These are phyloP conservation scores for Penicillium subrubescens DNA, from an alignment of 495 filamentous ascomycete genomes.

Conservation along the genomic window DNA sequence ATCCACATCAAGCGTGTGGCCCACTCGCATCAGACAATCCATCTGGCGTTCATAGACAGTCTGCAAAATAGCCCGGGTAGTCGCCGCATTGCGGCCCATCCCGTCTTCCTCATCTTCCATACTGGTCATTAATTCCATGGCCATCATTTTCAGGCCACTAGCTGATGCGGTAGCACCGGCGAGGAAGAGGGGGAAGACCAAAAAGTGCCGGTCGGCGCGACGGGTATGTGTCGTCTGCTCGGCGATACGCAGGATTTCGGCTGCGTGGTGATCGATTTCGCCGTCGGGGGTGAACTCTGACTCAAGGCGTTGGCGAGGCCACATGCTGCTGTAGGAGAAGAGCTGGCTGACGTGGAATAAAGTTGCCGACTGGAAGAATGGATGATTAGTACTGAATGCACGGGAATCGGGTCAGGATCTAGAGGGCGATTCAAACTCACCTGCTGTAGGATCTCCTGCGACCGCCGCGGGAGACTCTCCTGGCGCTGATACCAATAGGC, in stretches of 20 bases:
- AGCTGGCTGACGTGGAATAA: constrained; percentile 54
- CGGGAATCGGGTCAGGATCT: not conserved
- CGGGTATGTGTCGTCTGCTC: constrained; percentile 31
- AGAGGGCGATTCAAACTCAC: constrained; percentile 27
- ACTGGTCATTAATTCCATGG: constrained; percentile 50
- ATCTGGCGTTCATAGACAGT: constrained; percentile 53
- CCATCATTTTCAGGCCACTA: constrained; percentile 48
- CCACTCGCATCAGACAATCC: constrained; percentile 35
- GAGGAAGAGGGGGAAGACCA: constrained; percentile 61
- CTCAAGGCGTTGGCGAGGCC: constrained; percentile 46
- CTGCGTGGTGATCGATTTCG: constrained; percentile 45
- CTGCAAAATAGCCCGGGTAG: constrained; percentile 51
- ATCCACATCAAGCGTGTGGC: constrained; percentile 43
- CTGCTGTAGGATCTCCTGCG: constrained; percentile 49
- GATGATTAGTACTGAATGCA: not conserved
- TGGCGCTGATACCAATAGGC: constrained; percentile 39
- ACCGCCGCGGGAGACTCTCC: constrained; percentile 41
- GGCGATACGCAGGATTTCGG: constrained; percentile 49
- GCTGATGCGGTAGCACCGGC: constrained; percentile 49
- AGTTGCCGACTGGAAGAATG: constrained; percentile 36
- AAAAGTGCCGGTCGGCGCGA: constrained; percentile 45
- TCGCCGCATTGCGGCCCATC: constrained; percentile 51
- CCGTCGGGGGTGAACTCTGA: constrained; percentile 34
- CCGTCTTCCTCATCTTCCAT: constrained; percentile 51
- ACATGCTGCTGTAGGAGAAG: constrained; percentile 55